Base-by-base conservation (phyloP, 1,284 basidiomycete species). In the Malassezia nana region DNA sequence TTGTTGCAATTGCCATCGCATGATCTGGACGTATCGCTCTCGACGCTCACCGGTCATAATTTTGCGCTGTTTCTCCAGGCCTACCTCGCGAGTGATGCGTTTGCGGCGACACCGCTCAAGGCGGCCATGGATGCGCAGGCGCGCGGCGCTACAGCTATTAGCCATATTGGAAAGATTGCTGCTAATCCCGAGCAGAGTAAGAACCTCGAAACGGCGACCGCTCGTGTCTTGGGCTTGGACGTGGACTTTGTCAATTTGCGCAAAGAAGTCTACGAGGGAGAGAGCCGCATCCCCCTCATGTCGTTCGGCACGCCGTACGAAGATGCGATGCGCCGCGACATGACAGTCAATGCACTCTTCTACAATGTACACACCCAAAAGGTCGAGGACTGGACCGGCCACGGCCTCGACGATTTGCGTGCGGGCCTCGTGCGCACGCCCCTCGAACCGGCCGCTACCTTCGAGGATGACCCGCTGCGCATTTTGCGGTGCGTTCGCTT, bases 111-210 rank as follows among this genome's bases (percentile, higher is more conserved):
- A 0, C 55, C 52, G 10, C 54, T 39, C 72, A 40, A 35, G 4
- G 33, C 20, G 10, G 18, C 15, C 13, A 43, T 40, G 38, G 35
- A 38, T n/a, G 29, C n/a, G 32, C 33, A 38, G 18, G 24, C 28
- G 24, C 42, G 16, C 12, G 10, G 15, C 6, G 28, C 25, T 12
- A 20, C 18, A 20, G 15, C 13, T 2, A 66, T 68, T 52, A 63
- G 68, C 25, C 65, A 67, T 31, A 77, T 81, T 12, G 78, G 85
- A 20, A 88, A 84, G 68, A 90, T 99, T 55, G 88, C 87, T 49
- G 85, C 85, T 58, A 96, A 98, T 67, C 92, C 94, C 0, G 89
- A 92, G 43, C 94, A 98, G 77, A 92, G 88, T 51, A 99, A 99
- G 75, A 94, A 96, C 76, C 80, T 99, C 30, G 92, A 98, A 76